Evolutionary conservation across 768 basidiomycete genomes (phyloP).

Genomic region (Mycena alexandri): DNA sequence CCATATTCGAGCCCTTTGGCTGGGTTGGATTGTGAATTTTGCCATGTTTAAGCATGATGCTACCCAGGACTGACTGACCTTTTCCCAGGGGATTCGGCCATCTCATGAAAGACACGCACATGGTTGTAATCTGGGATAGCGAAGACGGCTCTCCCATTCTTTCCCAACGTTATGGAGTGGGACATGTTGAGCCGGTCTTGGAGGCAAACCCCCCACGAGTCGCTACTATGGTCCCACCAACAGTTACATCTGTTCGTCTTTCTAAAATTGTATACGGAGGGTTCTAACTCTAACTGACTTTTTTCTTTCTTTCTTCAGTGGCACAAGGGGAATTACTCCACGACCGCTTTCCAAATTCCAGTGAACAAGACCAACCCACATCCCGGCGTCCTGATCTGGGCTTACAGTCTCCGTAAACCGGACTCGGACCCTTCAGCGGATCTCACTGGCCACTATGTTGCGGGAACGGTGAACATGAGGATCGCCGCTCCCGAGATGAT

Average conservation of each 20-base stretch:
- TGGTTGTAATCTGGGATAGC: slow-evolving; percentile 69
- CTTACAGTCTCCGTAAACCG: slow-evolving; percentile 51
- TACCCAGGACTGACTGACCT: slow-evolving; percentile 26
- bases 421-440: slow-evolving; percentile 38
- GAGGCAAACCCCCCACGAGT: slow-evolving; percentile 58
- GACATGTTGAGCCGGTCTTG: slow-evolving; percentile 61
- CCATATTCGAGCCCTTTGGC: slow-evolving; percentile 51
- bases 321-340: slow-evolving; percentile 49
- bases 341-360: slow-evolving; percentile 58
- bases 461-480: slow-evolving; percentile 52
- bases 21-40: slow-evolving; percentile 65
- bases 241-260: slow-evolving; percentile 43
- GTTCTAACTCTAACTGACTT: neutral
- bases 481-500: slow-evolving; percentile 43
- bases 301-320: slow-evolving; percentile 43
- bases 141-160: slow-evolving; percentile 67
- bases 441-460: slow-evolving; percentile 47
- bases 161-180: slow-evolving; percentile 67
- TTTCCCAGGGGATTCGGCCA: slow-evolving; percentile 61
- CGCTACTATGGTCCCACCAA: slow-evolving; percentile 55
- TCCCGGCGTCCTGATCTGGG: slow-evolving; percentile 52
- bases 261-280: neutral
- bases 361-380: slow-evolving; percentile 48
- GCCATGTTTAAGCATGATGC: neutral
- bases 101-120: slow-evolving; percentile 62